phyloP scores from a whole-genome alignment of 257 asterid genomes.

The Capsicum rhomboideum region DNA sequence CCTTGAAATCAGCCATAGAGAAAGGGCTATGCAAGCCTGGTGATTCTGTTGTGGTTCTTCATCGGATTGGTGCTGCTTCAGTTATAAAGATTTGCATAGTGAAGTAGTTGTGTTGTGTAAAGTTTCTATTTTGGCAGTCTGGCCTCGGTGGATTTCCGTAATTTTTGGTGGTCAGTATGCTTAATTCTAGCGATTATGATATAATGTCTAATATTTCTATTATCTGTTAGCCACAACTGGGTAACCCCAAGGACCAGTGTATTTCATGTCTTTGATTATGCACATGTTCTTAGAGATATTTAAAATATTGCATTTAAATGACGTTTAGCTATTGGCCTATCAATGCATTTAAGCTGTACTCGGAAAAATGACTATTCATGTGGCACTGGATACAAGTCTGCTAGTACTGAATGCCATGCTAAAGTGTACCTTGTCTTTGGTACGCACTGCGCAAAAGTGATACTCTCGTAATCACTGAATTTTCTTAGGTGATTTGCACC shows the following conservation, averaged over 20 bases:
- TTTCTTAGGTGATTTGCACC: too few species aligned
- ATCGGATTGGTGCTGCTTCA: slow-evolving; percentile 63
- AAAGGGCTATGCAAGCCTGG: slow-evolving; percentile 58
- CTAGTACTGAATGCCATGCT: too few species aligned
- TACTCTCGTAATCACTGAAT: too few species aligned
- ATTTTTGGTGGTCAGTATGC: background rate
- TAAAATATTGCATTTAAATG: background rate
- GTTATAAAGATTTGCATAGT: slow-evolving; percentile 70
- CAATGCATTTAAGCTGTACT: too few species aligned
- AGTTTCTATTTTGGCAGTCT: background rate
- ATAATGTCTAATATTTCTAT: background rate
- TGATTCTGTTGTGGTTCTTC: slow-evolving; percentile 69
- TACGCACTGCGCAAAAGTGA: too few species aligned
- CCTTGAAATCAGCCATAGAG: slow-evolving; percentile 40
- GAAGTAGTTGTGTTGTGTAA: slow-evolving; percentile 22
- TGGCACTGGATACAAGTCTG: too few species aligned
- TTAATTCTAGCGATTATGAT: background rate
- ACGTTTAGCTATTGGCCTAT: too few species aligned
- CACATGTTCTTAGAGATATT: background rate
- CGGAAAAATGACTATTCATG: too few species aligned
- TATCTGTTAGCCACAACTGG: background rate
- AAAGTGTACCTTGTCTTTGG: too few species aligned
- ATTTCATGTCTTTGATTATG: background rate
- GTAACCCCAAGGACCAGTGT: background rate
- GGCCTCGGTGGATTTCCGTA: background rate